Evolutionary conservation across 2,329 filamentous ascomycete genomes (phyloP).

Genomic region (Laburnicola sp.): DNA sequence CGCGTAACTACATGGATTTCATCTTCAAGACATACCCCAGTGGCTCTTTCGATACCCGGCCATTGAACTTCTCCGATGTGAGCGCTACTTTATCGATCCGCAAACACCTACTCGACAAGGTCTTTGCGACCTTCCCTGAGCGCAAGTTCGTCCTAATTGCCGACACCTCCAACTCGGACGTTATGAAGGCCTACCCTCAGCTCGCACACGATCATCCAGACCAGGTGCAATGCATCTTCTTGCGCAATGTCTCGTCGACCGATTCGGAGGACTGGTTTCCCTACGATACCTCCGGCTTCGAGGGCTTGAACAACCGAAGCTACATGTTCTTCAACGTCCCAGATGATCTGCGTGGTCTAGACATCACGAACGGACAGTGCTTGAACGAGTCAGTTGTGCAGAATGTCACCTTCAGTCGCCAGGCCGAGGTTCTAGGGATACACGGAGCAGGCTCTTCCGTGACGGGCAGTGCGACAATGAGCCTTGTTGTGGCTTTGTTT

Average conservation of each 20-base stretch:
- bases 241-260: slow-evolving; percentile 73
- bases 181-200: slow-evolving; percentile 67
- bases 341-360: slow-evolving; percentile 67
- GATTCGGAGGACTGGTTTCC: slow-evolving; percentile 70
- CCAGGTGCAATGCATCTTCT: slow-evolving; percentile 76
- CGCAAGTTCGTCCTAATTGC: slow-evolving; percentile 76
- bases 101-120: slow-evolving; percentile 67
- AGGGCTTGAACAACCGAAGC: slow-evolving; percentile 64
- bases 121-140: slow-evolving; percentile 74
- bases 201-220: slow-evolving; percentile 67
- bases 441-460: slow-evolving; percentile 34
- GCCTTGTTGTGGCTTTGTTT: slow-evolving; percentile 39
- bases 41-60: slow-evolving; percentile 73
- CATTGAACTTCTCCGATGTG: slow-evolving; percentile 78
- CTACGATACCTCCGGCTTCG: slow-evolving; percentile 73
- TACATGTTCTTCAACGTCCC: slow-evolving; percentile 82
- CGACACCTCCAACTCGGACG: slow-evolving; percentile 75
- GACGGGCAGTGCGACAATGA: slow-evolving; percentile 33
- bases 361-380: slow-evolving; percentile 70
- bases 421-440: slow-evolving; percentile 43
- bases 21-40: slow-evolving; percentile 78
- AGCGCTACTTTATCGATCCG: slow-evolving; percentile 72
- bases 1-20: slow-evolving; percentile 76
- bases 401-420: slow-evolving; percentile 67
- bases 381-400: slow-evolving; percentile 66